Evolutionary conservation across 1,139 yeast genomes (phyloP), one percentile per base, ranked within the genome.

Genomic region (Yamadazyma sp.): DNA sequence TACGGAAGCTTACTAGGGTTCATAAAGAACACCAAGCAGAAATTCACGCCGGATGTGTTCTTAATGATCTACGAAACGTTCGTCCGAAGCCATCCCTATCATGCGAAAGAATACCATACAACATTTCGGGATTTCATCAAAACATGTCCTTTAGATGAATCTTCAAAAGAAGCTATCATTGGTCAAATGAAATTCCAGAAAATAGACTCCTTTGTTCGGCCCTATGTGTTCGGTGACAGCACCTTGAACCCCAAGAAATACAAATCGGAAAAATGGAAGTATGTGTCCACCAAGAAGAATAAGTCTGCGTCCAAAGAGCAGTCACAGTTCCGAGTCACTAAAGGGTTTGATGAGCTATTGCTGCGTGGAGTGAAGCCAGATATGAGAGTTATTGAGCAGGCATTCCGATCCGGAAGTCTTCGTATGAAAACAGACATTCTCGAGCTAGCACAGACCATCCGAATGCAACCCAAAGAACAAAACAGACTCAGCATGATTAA

Each of bases 331-430:
- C 47, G 76, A 27, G 48, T 67, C 26, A 53, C 56, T 15, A 51
- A 54, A 33, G 77, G 76, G 8, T 65, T 70, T 37, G 47, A 48
- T 8, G 69, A 62, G 14, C 42, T 70, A 8, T 38, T 67, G 25
- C 47, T 58, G 14, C 55, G 54, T 37, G 76, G 75, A 0, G 58
- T 69, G 4, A 51, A 56, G 29, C 76, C 76, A 0, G 73, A 70
- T 42, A 49, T 53, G 33, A 41, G 43, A 9, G 41, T 65, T 8
- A 46, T 70, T 4, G 59, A 61, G 38, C 59, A 56, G 27, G 67
- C 74, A 0, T 65, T 66, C 41, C 50, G 54, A 34, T 48, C 59
- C 29, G 58, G 60, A 51, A 56, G 55, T 31, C 34, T 45, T 10
- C 28, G 37, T 38, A 17, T 41, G 44, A 26, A 53, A 52, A 41